A percentile compares a stretch with the other conserved stretches of the same genome.
phyloP scores from a whole-genome alignment of 768 basidiomycete genomes.

The Rhizopogon vinicolor region DNA sequence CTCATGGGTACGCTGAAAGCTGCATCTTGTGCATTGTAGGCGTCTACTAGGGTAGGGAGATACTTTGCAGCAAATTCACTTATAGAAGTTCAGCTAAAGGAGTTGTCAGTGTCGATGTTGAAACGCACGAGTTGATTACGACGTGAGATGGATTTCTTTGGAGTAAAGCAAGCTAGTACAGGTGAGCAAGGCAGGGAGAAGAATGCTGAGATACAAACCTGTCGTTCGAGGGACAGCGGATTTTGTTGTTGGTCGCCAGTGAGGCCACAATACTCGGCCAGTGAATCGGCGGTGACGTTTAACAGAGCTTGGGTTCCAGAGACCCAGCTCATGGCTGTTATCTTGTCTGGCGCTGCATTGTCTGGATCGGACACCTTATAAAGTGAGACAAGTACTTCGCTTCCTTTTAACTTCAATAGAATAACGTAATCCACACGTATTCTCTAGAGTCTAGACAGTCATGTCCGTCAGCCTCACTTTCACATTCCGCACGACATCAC shows the following conservation, averaged over 20 bases:
- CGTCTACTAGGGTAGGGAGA: slow-evolving; percentile 28
- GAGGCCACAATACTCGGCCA: slow-evolving; percentile 12
- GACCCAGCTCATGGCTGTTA: background rate
- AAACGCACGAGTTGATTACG: slow-evolving; percentile 1
- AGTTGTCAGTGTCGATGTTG: too few relatives aligned
- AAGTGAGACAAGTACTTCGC: too few relatives aligned
- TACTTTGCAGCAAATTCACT: slow-evolving; percentile 36
- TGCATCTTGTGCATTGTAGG: slow-evolving; percentile 21
- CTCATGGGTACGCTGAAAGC: slow-evolving; percentile 19
- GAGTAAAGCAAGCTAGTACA: slow-evolving; percentile 24
- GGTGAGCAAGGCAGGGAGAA: background rate
- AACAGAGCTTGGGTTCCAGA: slow-evolving; percentile 1
- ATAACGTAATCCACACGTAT: too few relatives aligned
- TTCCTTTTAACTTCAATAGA: too few relatives aligned
- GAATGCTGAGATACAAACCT: slow-evolving; percentile 5
- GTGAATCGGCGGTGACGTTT: slow-evolving; percentile 8
- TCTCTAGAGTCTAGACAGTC: too few relatives aligned
- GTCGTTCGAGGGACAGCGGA: slow-evolving; percentile 3
- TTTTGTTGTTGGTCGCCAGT: slow-evolving; percentile 8
- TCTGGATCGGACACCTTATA: too few relatives aligned
- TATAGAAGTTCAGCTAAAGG: background rate
- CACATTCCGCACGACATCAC: slow-evolving; percentile 42
- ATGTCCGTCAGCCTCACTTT: slow-evolving; percentile 19
- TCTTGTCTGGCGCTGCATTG: too few relatives aligned
- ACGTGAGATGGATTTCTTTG: slow-evolving; percentile 19